Conservation (phyloP, 176 grass and related monocot species). For the Alopecurus myosuroides region DNA sequence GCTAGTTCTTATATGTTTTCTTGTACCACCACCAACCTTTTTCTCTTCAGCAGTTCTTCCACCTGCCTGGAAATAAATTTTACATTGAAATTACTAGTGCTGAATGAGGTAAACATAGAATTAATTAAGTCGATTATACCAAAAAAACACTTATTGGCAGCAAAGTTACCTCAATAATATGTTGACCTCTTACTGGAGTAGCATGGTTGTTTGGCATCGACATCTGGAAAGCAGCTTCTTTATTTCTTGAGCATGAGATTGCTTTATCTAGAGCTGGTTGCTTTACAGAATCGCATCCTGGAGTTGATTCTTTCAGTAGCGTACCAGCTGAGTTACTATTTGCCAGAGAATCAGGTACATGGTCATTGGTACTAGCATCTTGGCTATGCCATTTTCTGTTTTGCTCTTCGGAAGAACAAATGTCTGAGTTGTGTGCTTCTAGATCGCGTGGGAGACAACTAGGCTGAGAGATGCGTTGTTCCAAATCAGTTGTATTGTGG, state of each 20-base stretch:
- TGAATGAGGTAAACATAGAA: not conserved
- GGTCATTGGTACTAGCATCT: slow-evolving; percentile 31
- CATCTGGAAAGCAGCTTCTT: slow-evolving; percentile 26
- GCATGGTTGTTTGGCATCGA: slow-evolving; percentile 18
- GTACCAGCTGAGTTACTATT: slow-evolving; percentile 3
- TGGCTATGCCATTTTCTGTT: slow-evolving; percentile 23
- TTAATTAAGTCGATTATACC: not conserved
- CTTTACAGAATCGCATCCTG: slow-evolving; percentile 32
- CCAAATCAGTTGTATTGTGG: not conserved
- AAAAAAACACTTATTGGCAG: not conserved
- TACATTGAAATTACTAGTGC: not conserved
- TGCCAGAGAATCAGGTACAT: slow-evolving; percentile 37
- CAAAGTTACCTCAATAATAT: slow-evolving; percentile 40
- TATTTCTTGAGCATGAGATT: slow-evolving; percentile 31
- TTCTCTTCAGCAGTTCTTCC: slow-evolving; percentile 10
- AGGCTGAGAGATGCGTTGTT: slow-evolving; percentile 16
- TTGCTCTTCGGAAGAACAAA: slow-evolving; percentile 28
- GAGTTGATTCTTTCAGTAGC: slow-evolving; percentile 21
- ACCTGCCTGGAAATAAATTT: slow-evolving; percentile 42
- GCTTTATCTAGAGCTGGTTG: slow-evolving; percentile 26
- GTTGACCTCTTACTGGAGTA: slow-evolving; percentile 21
- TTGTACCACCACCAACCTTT: slow-evolving; percentile 30
- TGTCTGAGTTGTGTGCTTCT: slow-evolving; percentile 22
- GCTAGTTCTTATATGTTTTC: slow-evolving; percentile 71
- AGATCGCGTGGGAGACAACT: slow-evolving; percentile 16